Evolutionary conservation across 495 filamentous ascomycete species (phyloP).

Genomic region (Hypoxylon cercidicola): DNA sequence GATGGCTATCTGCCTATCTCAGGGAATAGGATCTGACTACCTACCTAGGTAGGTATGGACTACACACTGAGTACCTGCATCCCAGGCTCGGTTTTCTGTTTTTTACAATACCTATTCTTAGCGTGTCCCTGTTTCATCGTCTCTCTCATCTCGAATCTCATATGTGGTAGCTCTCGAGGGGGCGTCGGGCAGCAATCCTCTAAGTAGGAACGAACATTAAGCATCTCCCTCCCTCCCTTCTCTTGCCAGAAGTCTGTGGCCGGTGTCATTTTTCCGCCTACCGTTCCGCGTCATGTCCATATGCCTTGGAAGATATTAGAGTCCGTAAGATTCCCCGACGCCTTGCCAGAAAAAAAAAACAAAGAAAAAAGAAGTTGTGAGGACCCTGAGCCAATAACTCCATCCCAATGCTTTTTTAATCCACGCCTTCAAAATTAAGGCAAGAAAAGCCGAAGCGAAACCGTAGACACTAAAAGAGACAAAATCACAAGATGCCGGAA

Average conservation of each 20-base stretch:
- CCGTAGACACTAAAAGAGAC: conserved; percentile 13
- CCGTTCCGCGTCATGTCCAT: conserved; percentile 38
- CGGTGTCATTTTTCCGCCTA: conserved; percentile 28
- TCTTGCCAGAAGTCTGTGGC: conserved; percentile 24
- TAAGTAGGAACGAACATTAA: conserved; percentile 36
- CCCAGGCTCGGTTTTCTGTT: conserved; percentile 14
- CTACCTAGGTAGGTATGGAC: no score
- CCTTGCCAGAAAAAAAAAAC: conserved; percentile 38
- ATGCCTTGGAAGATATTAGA: conserved; percentile 40
- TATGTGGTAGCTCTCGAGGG: conserved; percentile 20
- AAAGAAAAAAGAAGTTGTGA: conserved; percentile 25
- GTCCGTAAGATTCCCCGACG: conserved; percentile 37
- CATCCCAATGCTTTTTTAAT: conserved; percentile 44
- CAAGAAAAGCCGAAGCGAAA: conserved; percentile 2
- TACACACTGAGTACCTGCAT: conserved; percentile 18
- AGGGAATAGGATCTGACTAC: conserved; percentile 4
- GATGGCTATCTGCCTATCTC: conserved; percentile 26
- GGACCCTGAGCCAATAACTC: conserved; percentile 44
- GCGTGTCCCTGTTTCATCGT: conserved; percentile 18
- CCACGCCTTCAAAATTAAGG: conserved; percentile 29
- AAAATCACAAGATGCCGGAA: conserved; percentile 88
- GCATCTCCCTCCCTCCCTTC: conserved; percentile 12
- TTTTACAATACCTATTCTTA: conserved; percentile 10
- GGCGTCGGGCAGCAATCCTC: conserved; percentile 22
- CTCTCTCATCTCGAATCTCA: conserved; percentile 29